Evolutionary conservation across 495 filamentous ascomycete species (phyloP).

Genomic region (Podospora australis): DNA sequence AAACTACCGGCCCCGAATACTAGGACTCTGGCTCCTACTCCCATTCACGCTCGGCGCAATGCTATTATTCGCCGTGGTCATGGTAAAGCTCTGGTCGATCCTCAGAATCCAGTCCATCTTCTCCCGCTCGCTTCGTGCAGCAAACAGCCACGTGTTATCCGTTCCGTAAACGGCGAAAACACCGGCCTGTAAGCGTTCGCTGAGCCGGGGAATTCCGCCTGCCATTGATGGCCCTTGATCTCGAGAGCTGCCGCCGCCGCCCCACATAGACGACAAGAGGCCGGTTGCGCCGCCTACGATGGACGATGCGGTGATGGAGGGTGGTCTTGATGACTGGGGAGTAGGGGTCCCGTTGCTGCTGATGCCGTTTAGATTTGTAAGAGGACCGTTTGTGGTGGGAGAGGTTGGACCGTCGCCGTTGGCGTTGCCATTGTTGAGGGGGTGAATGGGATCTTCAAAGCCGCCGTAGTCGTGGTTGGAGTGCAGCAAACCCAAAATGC

Average conservation of each 20-base stretch:
- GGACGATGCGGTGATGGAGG: not conserved
- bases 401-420: not conserved
- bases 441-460: too few species aligned
- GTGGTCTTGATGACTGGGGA: not conserved
- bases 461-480: slow-evolving; percentile 12
- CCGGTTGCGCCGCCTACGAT: not conserved
- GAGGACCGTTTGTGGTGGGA: not conserved
- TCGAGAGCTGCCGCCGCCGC: slow-evolving; percentile 11
- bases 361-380: too few species aligned
- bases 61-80: slow-evolving; percentile 14
- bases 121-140: slow-evolving; percentile 75
- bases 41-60: slow-evolving; percentile 10
- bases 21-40: slow-evolving; percentile 4
- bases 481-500: slow-evolving; percentile 71
- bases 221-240: too few species aligned
- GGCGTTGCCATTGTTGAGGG: not conserved
- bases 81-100: slow-evolving; percentile 55
- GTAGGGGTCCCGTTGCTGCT: not conserved
- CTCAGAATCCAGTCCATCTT: slow-evolving; percentile 92
- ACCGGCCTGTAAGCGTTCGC: slow-evolving; percentile 53
- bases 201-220: slow-evolving; percentile 37
- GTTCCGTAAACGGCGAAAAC: slow-evolving; percentile 92
- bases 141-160: slow-evolving; percentile 92
- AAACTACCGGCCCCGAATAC: slow-evolving; percentile 17
- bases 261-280: slow-evolving; percentile 20